Evolutionary conservation across 176 grass and related monocot genomes (phyloP).

Genomic region (Neostapfia colusana): DNA sequence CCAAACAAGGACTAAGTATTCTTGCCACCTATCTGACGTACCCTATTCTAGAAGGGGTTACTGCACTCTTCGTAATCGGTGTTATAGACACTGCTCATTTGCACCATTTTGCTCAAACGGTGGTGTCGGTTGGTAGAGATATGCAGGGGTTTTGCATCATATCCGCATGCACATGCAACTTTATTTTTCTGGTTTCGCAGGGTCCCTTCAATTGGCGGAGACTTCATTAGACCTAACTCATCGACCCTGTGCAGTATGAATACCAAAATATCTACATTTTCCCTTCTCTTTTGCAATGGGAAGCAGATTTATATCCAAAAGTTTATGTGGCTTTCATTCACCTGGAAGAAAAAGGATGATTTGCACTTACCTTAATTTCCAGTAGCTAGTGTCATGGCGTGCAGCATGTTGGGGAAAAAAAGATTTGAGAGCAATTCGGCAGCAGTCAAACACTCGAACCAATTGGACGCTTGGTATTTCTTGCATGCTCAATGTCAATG

Average conservation of each 20-base stretch:
- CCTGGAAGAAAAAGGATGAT: constrained; percentile 10
- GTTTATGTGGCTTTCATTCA: constrained; percentile 39
- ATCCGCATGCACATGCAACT: constrained; percentile 43
- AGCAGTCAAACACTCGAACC: no score
- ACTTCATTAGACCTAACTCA: constrained; percentile 55
- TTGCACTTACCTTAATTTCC: constrained; percentile 40
- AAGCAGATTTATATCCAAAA: constrained; percentile 45
- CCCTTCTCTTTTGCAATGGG: constrained; percentile 32
- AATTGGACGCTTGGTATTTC: constrained; percentile 32
- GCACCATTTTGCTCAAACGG: no score
- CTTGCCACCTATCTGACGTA: constrained; percentile 48
- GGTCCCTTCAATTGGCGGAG: constrained; percentile 38
- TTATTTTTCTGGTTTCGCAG: neutral
- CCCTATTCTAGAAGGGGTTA: constrained; percentile 57
- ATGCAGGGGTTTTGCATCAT: constrained; percentile 50
- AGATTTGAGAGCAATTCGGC: constrained; percentile 42
- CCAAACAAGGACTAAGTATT: no score
- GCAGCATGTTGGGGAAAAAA: constrained; percentile 32
- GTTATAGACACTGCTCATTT: no score
- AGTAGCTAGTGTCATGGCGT: constrained; percentile 38
- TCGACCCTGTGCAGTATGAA: constrained; percentile 30
- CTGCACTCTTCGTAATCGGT: constrained; percentile 43
- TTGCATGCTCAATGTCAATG: no score
- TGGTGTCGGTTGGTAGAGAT: constrained; percentile 56
- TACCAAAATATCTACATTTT: constrained; percentile 31